Base-by-base conservation (phyloP, 805 yeast species). In the Metschnikowia proteae region DNA sequence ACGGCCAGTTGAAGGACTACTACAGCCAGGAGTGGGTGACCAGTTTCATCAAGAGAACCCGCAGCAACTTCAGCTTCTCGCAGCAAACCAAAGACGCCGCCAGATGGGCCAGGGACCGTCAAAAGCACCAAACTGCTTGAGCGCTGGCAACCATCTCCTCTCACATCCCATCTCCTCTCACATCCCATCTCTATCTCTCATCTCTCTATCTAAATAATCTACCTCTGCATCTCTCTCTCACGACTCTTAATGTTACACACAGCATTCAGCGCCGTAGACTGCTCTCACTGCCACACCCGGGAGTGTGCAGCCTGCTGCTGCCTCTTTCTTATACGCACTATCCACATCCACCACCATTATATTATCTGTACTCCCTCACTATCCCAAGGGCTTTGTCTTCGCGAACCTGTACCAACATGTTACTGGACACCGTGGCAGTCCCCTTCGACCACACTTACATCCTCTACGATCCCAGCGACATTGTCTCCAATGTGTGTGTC, bases 91-190 rank as follows among this genome's bases (percentile, higher is more conserved):
- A 81, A 64, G 94, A 86, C 61, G 88, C 96, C n/a, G 97, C 97
- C 6, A 81, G 91, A 70, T 94, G 98, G 98, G 97, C 99, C 11
- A 81, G 94, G 58, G 96, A 87, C 60, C 96, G 84, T 69, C 88
- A 81, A 64, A 80, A 79, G 67, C 70, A 72, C 51, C 75, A 70
- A 13, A 40, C 46, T 22, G 53, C 45, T 25, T 50, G 32, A 40
- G 29, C 23, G 22, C n/a, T 6, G 39, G 48, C 44, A 50, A 50
- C 37, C 45, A 30, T 36, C 3, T n/a, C 34, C n/a, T 48, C 42
- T 48, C 40, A 46, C 53, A 37, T 38, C 39, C 47, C 47, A 30
- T 48, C 38, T 46, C 41, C 48, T 48, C 34, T 27, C 43, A 47
- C 43, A 49, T 46, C 43, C 46, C 22, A 11, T 30, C 35, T 35